Evolutionary conservation across 768 basidiomycete genomes (phyloP).

Genomic region (Boletellus ananas): DNA sequence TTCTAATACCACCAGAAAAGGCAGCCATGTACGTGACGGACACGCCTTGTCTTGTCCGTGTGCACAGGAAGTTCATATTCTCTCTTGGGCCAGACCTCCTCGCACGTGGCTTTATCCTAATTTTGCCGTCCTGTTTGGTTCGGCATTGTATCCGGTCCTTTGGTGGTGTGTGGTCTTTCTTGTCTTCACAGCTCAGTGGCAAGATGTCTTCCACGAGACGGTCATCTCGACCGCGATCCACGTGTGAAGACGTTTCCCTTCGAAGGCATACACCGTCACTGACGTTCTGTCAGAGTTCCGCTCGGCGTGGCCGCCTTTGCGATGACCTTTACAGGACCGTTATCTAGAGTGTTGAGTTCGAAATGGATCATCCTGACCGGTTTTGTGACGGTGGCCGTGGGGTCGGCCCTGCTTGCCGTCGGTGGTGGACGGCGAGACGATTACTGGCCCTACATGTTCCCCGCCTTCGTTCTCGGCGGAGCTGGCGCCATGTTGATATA

Average conservation of each 20-base stretch:
- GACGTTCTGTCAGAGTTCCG: constrained; percentile 33
- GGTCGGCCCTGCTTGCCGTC: constrained; percentile 41
- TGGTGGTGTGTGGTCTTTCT: constrained; percentile 39
- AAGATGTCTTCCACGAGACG: constrained; percentile 41
- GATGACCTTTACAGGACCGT: constrained; percentile 36
- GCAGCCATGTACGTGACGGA: constrained; percentile 39
- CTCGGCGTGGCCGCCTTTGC: constrained; percentile 38
- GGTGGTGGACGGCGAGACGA: constrained; percentile 36
- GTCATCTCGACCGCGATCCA: constrained; percentile 38
- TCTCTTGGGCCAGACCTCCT: constrained; percentile 33
- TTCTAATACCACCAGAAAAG: constrained; percentile 33
- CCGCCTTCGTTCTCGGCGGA: constrained; percentile 47
- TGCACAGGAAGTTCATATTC: neutral
- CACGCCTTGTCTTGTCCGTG: neutral
- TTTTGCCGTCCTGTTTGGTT: constrained; percentile 37
- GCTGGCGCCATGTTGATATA: constrained; percentile 44
- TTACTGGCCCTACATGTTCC: constrained; percentile 49
- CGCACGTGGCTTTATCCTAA: constrained; percentile 41
- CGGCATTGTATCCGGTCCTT: constrained; percentile 38
- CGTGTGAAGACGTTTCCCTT: constrained; percentile 26
- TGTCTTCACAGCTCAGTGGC: constrained; percentile 38
- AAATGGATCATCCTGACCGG: constrained; percentile 48
- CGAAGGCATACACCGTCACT: neutral
- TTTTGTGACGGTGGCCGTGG: constrained; percentile 34
- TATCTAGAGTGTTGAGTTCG: constrained; percentile 34